Evolutionary conservation across 2,329 filamentous ascomycete genomes (phyloP).

Genomic region (Pseudogymnoascus sp.): DNA sequence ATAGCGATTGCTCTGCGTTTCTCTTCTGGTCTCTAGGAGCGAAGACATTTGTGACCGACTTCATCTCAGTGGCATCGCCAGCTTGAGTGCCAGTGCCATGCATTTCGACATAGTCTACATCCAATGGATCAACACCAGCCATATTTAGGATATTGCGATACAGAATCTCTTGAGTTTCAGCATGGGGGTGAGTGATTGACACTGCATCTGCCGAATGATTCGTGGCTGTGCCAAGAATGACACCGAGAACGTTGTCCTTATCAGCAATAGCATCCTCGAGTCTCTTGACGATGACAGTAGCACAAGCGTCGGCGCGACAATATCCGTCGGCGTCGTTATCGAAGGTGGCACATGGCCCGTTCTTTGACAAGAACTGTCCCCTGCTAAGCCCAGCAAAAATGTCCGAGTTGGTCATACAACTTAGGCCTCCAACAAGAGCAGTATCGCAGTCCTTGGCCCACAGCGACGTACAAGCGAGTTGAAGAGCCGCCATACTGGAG

Average conservation of each 20-base stretch:
- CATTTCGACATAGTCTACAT: slow-evolving; percentile 81
- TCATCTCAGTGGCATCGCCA: slow-evolving; percentile 76
- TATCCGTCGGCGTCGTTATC: slow-evolving; percentile 45
- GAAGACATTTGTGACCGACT: slow-evolving; percentile 61
- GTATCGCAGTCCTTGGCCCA: slow-evolving; percentile 26
- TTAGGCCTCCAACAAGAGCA: slow-evolving; percentile 26
- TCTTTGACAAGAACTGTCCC: slow-evolving; percentile 28
- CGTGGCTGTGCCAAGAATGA: slow-evolving; percentile 63
- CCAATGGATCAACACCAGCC: slow-evolving; percentile 65
- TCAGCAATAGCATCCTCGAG: slow-evolving; percentile 42
- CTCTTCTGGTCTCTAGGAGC: slow-evolving; percentile 44
- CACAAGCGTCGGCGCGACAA: slow-evolving; percentile 43
- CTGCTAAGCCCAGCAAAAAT: slow-evolving; percentile 26
- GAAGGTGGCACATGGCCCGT: slow-evolving; percentile 41
- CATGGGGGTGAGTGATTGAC: slow-evolving; percentile 78
- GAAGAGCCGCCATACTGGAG: slow-evolving; percentile 31
- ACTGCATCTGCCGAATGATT: slow-evolving; percentile 77
- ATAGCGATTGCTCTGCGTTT: slow-evolving; percentile 40
- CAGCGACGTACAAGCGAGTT: slow-evolving; percentile 25
- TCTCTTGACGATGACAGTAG: slow-evolving; percentile 41
- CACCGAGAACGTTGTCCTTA: slow-evolving; percentile 40
- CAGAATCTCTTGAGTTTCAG: slow-evolving; percentile 63
- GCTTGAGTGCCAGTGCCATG: slow-evolving; percentile 84
- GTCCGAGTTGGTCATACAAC: slow-evolving; percentile 26
- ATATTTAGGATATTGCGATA: slow-evolving; percentile 64